Base-by-base conservation (phyloP, 2,329 filamentous ascomycete genomes). In the Zopfia rhizophila region DNA sequence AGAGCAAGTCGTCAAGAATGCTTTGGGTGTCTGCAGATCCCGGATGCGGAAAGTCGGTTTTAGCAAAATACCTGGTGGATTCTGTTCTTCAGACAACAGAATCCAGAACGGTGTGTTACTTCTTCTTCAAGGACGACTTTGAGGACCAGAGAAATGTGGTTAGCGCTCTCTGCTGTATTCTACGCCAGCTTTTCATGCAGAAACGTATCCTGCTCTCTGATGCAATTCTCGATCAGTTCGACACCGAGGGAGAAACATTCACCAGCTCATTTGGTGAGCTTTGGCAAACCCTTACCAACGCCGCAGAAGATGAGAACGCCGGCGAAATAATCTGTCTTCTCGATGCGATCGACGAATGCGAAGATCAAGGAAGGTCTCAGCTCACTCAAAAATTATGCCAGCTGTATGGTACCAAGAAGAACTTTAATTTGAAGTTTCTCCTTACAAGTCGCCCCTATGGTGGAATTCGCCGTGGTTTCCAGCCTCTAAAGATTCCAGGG, bases 281-380 rank as follows among this genome's bases (percentile, higher is more conserved):
- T 1, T 55, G 52, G 48, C n/a, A 12, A 3, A 40, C 43, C 11
- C n/a, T 55, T 7, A 21, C 24, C 10, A 22, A n/a, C 8, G 30
- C 32, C n/a, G 38, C 31, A 10, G 16, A 7, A 12, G 40, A 55
- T 38, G 8, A 28, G 31, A 24, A 27, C 12, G 48, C 45, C 23
- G 48, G 48, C 11, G 32, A 51, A 13, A 29, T 60, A 19, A 37
- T 68, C 10, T 68, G 60, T 29, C 21, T 72, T 5, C 31, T 72
- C 2, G 68, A 72, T 52, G 67, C 65, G 10, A 38, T 71, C 1
- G 67, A 72, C 31, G 66, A 72, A 53, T 72, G 66, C 48, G 30
- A 56, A 16, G 28, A 29, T 13, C 23, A 48, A 25, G 19, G 36
- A 2, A 4, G n/a, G n/a, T n/a, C n/a, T n/a, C n/a, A 49, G 13